Percentiles rank a stretch among this genome's conserved stretches.
Evolutionary conservation across 495 filamentous ascomycete species (phyloP).

Genomic region (Annulohypoxylon stygium): DNA sequence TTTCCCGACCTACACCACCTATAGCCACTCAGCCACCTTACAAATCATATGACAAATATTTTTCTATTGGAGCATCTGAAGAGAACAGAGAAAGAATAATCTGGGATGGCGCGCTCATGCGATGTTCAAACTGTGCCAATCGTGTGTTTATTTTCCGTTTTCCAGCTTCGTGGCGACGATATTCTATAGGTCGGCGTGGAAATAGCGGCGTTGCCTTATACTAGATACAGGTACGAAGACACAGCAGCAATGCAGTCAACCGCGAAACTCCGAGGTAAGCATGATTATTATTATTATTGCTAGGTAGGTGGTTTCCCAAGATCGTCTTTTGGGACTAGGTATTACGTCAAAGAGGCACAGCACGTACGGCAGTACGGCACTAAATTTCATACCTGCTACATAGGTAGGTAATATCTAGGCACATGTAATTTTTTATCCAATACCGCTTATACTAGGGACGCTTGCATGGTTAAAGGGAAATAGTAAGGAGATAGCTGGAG

Average conservation of each 20-base stretch:
- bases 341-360: not conserved
- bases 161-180: not conserved
- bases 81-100: not conserved
- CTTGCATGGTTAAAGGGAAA: not conserved
- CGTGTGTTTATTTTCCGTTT: not conserved
- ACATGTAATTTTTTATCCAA: not conserved
- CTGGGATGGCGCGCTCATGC: not conserved
- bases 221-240: not conserved
- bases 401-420: too few relatives aligned
- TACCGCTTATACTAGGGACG: not conserved
- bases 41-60: not conserved
- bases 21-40: conserved; percentile 9
- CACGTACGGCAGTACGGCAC: too few relatives aligned
- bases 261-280: not conserved
- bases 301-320: too few relatives aligned
- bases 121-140: not conserved
- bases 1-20: not conserved
- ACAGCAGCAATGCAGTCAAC: not conserved
- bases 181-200: not conserved
- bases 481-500: not conserved
- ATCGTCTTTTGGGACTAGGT: too few relatives aligned
- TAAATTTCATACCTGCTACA: too few relatives aligned
- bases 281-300: not conserved
- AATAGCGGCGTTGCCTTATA: not conserved
- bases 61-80: not conserved